A percentile compares a stretch with the other conserved stretches of the same genome.
Conservation (phyloP, 2,329 filamentous ascomycete species). For the Xylaria sp. region DNA sequence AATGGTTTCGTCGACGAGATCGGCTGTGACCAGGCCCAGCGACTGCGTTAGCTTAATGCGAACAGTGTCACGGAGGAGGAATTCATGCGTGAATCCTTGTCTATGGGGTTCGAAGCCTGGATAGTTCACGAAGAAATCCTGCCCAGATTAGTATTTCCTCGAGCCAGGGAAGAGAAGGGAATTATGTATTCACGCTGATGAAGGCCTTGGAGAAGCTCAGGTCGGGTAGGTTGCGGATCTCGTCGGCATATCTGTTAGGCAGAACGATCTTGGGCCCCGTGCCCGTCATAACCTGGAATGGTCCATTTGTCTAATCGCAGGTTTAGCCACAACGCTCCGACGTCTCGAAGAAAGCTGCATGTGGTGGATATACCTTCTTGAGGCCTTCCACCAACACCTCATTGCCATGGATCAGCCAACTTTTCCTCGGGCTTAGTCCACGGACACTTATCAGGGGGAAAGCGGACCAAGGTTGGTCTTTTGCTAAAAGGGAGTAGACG, state of each 20-base stretch:
- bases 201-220: slow-evolving; percentile 52
- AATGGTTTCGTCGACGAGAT: slow-evolving; percentile 52
- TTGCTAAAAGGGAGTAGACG: slow-evolving; percentile 45
- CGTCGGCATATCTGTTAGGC: slow-evolving; percentile 51
- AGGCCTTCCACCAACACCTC: slow-evolving; percentile 45
- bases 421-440: slow-evolving; percentile 46
- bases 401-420: slow-evolving; percentile 45
- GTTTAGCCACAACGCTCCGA: slow-evolving; percentile 30
- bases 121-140: slow-evolving; percentile 52
- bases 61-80: slow-evolving; percentile 48
- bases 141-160: slow-evolving; percentile 8
- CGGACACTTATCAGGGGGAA: slow-evolving; percentile 47
- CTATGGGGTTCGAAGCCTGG: slow-evolving; percentile 50
- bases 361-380: slow-evolving; percentile 40
- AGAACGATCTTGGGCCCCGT: slow-evolving; percentile 51
- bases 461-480: slow-evolving; percentile 44
- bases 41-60: slow-evolving; percentile 52
- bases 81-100: slow-evolving; percentile 42
- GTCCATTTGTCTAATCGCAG: slow-evolving; percentile 45
- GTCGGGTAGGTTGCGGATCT: slow-evolving; percentile 51
- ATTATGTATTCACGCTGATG: slow-evolving; percentile 44
- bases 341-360: background rate
- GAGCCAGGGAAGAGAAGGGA: background rate
- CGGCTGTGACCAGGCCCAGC: slow-evolving; percentile 50
- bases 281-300: slow-evolving; percentile 50